Evolutionary conservation across 768 basidiomycete genomes (phyloP), one percentile per base, ranked within the genome.

Genomic region (Tricholoma terreum): DNA sequence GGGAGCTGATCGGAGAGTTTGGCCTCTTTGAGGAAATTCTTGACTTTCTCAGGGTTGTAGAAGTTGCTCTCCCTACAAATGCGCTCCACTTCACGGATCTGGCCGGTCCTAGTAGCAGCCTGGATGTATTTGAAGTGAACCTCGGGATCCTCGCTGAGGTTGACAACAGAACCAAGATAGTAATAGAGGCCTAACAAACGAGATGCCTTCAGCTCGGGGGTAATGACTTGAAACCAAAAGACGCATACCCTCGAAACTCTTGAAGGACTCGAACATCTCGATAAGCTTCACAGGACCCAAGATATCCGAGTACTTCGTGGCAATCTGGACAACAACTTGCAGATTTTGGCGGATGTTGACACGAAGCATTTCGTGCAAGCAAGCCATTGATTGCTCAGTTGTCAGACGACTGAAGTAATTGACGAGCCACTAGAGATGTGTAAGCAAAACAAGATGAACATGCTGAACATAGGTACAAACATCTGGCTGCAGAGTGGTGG

Each of bases 61-160:
- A 79, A 80, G 75, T 98, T 98, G 73, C 91, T 94, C 77, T 99
- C 97, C 54, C 97, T 82, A 70, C 95, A 98, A 67, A 99, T 96
- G 46, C 97, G 94, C 75, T 99, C 97, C 56, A 99, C 97, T 71
- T 99, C 97, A 50, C 97, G 90, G 64, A 99, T 94, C 71, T 98
- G 97, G 40, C 96, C 95, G 27, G 97, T 99, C 24, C 96, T 87
- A 1, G 94, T 96, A 6, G 97, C 97, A 24, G 97, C 97, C 69
- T 98, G 96, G 68, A 99, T 98, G 76, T 98, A 98, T 80, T 99
- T 98, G 86, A 97, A 99, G 78, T 98, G 91, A 2, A 99, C 96
- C 71, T 99, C 97, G 4, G 92, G 83, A 72, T 99, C 97, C 70
- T 93, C 85, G 70, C 90, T 93, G 61, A 99, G 82, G 75, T 98